Conservation (phyloP, 2,329 filamentous ascomycete genomes). For the Ciborinia camelliae region DNA sequence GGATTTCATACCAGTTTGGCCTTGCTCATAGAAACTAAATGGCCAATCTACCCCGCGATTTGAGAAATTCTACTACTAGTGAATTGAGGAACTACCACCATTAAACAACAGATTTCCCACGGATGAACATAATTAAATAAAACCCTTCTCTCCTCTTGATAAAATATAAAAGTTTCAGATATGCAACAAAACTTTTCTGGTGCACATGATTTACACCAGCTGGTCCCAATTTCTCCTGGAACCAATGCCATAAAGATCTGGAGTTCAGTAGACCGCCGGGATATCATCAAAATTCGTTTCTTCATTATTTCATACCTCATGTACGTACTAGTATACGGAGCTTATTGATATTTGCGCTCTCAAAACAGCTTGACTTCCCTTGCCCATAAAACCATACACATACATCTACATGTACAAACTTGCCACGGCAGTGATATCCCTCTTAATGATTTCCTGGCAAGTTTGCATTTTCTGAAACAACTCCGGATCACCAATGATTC, state of each 20-base stretch:
- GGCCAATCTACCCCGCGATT: not conserved
- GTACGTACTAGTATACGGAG: not conserved
- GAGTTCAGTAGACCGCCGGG: not conserved
- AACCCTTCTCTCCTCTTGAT: too few species aligned
- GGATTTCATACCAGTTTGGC: not conserved
- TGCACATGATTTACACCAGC: not conserved
- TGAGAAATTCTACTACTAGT: not conserved
- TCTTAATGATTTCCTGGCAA: slow-evolving; percentile 96
- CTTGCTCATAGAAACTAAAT: not conserved
- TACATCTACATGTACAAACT: slow-evolving; percentile 73
- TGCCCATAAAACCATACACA: not conserved
- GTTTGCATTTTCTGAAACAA: slow-evolving; percentile 96
- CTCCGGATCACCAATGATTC: slow-evolving; percentile 90
- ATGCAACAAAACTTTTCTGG: not conserved
- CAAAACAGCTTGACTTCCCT: not conserved
- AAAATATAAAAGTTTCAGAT: too few species aligned
- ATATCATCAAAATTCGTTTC: not conserved
- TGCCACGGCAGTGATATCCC: slow-evolving; percentile 88
- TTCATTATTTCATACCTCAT: slow-evolving; percentile 2
- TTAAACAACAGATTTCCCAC: too few species aligned
- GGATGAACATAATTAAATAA: too few species aligned
- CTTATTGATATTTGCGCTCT: not conserved
- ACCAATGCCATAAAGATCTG: not conserved
- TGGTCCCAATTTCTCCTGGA: not conserved
- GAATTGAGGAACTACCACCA: too few species aligned